Percentiles rank a stretch among this genome's conserved stretches.
Evolutionary conservation across 1,284 basidiomycete species (phyloP).

Genomic region (Fomitopsis pinicola): DNA sequence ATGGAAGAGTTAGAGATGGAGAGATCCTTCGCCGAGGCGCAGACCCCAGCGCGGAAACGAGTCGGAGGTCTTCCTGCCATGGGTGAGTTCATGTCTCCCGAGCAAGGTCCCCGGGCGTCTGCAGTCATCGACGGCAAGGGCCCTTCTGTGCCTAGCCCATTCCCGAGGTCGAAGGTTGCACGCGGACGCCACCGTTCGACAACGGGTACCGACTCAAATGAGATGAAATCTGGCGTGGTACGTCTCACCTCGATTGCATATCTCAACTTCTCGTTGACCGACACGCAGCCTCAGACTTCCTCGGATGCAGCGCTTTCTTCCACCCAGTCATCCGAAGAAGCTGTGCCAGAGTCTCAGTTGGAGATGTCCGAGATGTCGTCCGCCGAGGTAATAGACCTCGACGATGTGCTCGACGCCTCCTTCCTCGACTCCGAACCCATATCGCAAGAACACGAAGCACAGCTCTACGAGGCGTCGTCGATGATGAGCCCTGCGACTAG

Average conservation of each 20-base stretch:
- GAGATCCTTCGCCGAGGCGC: slow-evolving; percentile 25
- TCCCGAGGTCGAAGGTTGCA: slow-evolving; percentile 33
- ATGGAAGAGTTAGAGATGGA: slow-evolving; percentile 38
- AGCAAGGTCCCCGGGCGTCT: slow-evolving; percentile 30
- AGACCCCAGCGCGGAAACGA: slow-evolving; percentile 13
- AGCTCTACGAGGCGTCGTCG: slow-evolving; percentile 9
- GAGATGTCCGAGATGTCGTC: slow-evolving; percentile 29
- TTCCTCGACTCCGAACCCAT: slow-evolving; percentile 56
- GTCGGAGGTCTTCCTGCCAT: slow-evolving; percentile 37
- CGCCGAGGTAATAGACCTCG: slow-evolving; percentile 61
- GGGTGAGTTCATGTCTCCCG: slow-evolving; percentile 48
- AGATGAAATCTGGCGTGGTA: not conserved
- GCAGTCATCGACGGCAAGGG: slow-evolving; percentile 57
- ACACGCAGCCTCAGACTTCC: slow-evolving; percentile 4
- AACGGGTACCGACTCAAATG: not conserved
- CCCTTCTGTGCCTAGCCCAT: slow-evolving; percentile 60
- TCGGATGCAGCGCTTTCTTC: slow-evolving; percentile 16
- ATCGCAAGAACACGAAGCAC: slow-evolving; percentile 16
- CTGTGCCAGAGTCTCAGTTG: slow-evolving; percentile 12
- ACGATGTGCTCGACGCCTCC: slow-evolving; percentile 75
- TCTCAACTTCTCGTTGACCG: not conserved
- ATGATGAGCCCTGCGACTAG: slow-evolving; percentile 15
- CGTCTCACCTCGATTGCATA: not conserved
- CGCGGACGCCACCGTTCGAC: slow-evolving; percentile 16
- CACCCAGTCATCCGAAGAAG: slow-evolving; percentile 30